phyloP scores from a whole-genome alignment of 495 filamentous ascomycete species.

The Pyrenula massariospora region DNA sequence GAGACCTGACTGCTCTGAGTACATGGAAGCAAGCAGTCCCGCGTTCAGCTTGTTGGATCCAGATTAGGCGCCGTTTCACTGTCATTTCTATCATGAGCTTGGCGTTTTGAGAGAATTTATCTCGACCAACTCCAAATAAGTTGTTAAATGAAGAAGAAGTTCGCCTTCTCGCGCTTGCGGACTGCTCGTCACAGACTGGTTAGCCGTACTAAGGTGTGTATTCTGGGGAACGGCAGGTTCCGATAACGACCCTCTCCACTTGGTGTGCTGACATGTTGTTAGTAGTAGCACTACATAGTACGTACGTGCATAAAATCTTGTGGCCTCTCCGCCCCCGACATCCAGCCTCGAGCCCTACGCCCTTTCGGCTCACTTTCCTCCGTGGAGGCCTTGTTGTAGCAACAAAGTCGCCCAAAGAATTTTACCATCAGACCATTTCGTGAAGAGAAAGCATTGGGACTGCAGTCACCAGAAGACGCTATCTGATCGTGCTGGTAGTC shows the following conservation, averaged over 20 bases:
- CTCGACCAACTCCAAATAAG: background rate
- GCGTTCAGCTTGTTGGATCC: background rate
- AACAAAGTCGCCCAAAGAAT: background rate
- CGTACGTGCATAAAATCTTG: background rate
- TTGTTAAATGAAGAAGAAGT: background rate
- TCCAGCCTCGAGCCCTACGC: background rate
- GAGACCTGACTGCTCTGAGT: background rate
- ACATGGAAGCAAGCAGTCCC: background rate
- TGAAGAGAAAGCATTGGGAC: background rate
- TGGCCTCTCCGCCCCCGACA: background rate
- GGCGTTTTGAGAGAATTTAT: background rate
- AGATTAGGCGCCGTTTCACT: background rate
- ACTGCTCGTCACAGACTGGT: no score
- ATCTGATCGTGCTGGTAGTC: background rate
- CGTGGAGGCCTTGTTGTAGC: background rate
- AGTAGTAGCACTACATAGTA: background rate
- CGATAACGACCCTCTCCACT: background rate
- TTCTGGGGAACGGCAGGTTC: background rate
- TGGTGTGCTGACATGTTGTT: background rate
- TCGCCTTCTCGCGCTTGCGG: background rate
- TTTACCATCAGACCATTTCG: background rate
- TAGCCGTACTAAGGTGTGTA: no score
- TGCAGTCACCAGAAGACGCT: background rate
- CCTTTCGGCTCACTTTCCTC: background rate
- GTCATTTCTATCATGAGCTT: background rate